Evolutionary conservation across 805 yeast species (phyloP).

Genomic region (Komagataella mondaviorum): DNA sequence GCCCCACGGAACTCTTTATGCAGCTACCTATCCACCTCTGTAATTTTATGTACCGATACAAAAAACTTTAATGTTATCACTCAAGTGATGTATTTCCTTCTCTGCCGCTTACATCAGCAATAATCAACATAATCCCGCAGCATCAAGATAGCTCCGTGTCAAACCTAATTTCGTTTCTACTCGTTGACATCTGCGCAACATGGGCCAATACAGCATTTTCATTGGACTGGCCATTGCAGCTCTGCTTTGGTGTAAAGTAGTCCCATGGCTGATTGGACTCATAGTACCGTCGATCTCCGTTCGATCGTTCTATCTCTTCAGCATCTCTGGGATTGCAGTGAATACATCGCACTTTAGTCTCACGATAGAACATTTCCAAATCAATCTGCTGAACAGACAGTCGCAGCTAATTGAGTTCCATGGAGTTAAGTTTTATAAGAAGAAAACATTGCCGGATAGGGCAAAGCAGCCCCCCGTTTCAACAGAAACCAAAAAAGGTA

Average conservation of each 20-base stretch:
- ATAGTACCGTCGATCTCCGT: background rate
- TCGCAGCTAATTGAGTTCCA: background rate
- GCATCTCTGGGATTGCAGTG: background rate
- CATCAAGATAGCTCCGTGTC: background rate
- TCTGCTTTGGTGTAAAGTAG: background rate
- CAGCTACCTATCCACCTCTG: background rate
- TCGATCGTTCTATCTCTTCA: background rate
- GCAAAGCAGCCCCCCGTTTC: background rate
- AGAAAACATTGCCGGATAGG: background rate
- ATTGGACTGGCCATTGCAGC: background rate
- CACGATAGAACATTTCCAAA: background rate
- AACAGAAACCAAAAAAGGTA: background rate
- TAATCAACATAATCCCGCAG: background rate
- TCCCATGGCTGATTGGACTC: background rate
- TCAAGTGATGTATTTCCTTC: background rate
- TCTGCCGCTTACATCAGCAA: background rate
- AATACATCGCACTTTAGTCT: background rate
- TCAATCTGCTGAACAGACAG: background rate
- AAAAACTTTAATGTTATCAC: background rate
- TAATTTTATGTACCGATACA: background rate
- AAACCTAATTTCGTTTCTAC: background rate
- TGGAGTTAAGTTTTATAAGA: background rate
- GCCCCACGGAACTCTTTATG: background rate
- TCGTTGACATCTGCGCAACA: background rate
- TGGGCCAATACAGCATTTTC: background rate